Evolutionary conservation across 768 basidiomycete genomes (phyloP).

Genomic region (Lentinula sp.): DNA sequence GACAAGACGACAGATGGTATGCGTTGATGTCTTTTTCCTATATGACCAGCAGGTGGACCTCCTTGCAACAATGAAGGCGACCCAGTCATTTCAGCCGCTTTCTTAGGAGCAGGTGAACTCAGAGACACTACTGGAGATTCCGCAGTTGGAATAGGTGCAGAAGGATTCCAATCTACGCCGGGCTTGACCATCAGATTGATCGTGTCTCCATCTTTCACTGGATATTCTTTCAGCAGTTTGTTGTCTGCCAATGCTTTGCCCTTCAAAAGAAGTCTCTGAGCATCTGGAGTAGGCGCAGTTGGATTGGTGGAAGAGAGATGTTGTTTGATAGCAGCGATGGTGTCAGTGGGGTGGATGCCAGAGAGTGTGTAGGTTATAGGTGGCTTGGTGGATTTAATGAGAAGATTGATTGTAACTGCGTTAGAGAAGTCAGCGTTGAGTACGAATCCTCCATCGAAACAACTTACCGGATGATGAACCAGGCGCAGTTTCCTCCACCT

Average conservation of each 20-base stretch:
- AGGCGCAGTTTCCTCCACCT: conserved; percentile 24
- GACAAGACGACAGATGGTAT: conserved; percentile 78
- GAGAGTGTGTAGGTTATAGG: conserved; percentile 66
- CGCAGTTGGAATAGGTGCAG: conserved; percentile 15
- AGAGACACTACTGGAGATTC: not conserved
- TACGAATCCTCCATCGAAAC: not conserved
- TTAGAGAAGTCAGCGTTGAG: not conserved
- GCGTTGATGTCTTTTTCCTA: conserved; percentile 44
- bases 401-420: conserved; percentile 53
- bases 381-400: conserved; percentile 91
- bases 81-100: not conserved
- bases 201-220: conserved; percentile 70
- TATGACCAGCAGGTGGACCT: conserved; percentile 19
- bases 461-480: conserved; percentile 25
- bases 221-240: conserved; percentile 90
- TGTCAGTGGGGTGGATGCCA: conserved; percentile 67
- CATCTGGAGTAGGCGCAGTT: conserved; percentile 69
- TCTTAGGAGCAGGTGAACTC: not conserved
- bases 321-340: conserved; percentile 73
- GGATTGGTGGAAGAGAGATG: conserved; percentile 56
- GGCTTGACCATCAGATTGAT: conserved; percentile 87
- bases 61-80: conserved; percentile 14
- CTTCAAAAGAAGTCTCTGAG: conserved; percentile 84
- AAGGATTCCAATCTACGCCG: conserved; percentile 58
- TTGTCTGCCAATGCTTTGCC: conserved; percentile 89